Evolutionary conservation across 2,329 filamentous ascomycete species (phyloP).

Genomic region (Parastagonospora nodorum): DNA sequence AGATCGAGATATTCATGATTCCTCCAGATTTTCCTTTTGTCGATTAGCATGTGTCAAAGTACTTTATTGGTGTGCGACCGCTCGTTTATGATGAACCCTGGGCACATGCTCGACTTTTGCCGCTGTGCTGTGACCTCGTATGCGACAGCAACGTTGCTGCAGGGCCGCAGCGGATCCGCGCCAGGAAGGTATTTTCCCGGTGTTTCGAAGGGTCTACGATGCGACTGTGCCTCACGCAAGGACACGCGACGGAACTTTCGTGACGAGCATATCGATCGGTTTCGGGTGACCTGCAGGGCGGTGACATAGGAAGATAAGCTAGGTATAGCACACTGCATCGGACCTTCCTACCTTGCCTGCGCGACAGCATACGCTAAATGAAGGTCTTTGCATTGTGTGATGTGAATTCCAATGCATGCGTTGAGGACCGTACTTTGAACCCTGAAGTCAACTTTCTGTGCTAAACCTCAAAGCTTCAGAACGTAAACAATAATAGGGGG

Average conservation of each 20-base stretch:
- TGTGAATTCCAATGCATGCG: too few relatives aligned
- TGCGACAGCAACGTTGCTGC: not conserved
- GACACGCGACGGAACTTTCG: not conserved
- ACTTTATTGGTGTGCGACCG: too few relatives aligned
- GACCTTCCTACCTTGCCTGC: not conserved
- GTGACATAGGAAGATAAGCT: slow-evolving; percentile 5
- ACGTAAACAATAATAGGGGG: not conserved
- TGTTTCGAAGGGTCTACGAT: not conserved
- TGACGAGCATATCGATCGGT: not conserved
- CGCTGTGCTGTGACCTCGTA: not conserved
- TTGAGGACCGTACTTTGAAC: too few relatives aligned
- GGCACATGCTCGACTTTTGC: not conserved
- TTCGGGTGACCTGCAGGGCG: not conserved
- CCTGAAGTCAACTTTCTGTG: too few relatives aligned
- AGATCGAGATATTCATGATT: too few relatives aligned
- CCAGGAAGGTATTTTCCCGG: not conserved
- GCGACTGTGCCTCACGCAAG: not conserved
- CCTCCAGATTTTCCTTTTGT: too few relatives aligned
- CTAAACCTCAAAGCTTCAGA: too few relatives aligned
- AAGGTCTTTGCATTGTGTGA: too few relatives aligned
- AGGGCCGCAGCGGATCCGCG: not conserved
- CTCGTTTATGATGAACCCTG: too few relatives aligned
- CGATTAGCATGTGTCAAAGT: too few relatives aligned
- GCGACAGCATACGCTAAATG: too few relatives aligned
- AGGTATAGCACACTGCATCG: slow-evolving; percentile 6